Evolutionary conservation across 1,284 basidiomycete species (phyloP).

Genomic region (Ceratobasidium papillatum): DNA sequence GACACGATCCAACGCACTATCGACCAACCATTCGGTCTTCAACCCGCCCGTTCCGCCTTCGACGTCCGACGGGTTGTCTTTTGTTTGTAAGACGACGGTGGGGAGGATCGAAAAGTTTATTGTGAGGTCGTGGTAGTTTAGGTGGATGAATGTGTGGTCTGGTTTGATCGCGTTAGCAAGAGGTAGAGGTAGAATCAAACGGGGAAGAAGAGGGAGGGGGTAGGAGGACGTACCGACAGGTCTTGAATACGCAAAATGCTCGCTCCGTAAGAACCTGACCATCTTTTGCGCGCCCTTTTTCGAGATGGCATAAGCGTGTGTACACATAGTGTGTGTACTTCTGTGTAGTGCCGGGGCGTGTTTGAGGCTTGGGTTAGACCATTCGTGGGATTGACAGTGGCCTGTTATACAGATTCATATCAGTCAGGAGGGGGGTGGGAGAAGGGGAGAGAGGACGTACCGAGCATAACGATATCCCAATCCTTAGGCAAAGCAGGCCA

Average conservation of each 20-base stretch:
- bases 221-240: slow-evolving; percentile 30
- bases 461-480: slow-evolving; percentile 82
- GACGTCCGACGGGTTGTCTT: slow-evolving; percentile 51
- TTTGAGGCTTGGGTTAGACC: slow-evolving; percentile 34
- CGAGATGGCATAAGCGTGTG: slow-evolving; percentile 40
- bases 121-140: slow-evolving; percentile 47
- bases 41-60: slow-evolving; percentile 48
- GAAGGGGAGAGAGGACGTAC: slow-evolving; percentile 50
- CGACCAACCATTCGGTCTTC: slow-evolving; percentile 50
- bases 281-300: slow-evolving; percentile 24
- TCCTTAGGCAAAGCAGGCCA: slow-evolving; percentile 66
- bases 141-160: slow-evolving; percentile 51
- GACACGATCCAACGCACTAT: slow-evolving; percentile 51
- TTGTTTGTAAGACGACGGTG: slow-evolving; percentile 51
- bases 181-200: too few relatives aligned
- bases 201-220: slow-evolving; percentile 28
- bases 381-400: slow-evolving; percentile 44
- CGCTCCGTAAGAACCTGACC: slow-evolving; percentile 17
- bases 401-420: slow-evolving; percentile 31
- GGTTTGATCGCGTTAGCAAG: not conserved
- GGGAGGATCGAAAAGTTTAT: slow-evolving; percentile 52
- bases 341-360: slow-evolving; percentile 34
- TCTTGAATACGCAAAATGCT: slow-evolving; percentile 28
- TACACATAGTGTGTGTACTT: slow-evolving; percentile 43
- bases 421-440: not conserved